phyloP scores from a whole-genome alignment of 2,329 filamentous ascomycete species.

The Keithomyces neogunnii region DNA sequence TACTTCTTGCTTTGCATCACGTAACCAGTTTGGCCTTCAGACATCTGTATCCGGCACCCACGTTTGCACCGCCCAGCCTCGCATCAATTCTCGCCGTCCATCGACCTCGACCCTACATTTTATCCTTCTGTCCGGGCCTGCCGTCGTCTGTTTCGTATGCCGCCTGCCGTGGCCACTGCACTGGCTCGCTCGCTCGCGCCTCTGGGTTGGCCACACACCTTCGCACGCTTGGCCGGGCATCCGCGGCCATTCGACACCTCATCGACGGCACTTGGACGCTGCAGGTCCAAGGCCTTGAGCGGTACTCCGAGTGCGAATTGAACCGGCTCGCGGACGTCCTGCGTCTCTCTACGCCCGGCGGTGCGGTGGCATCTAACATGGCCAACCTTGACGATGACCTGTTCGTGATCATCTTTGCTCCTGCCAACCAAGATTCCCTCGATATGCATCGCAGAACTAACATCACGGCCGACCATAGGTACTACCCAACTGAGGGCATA shows the following conservation, averaged over 20 bases:
- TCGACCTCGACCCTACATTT: not conserved
- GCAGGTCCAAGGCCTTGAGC: not conserved
- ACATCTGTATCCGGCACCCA: not conserved
- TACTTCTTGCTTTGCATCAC: conserved; percentile 1
- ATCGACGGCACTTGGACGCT: not conserved
- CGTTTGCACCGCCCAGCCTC: not conserved
- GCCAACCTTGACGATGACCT: conserved; percentile 45
- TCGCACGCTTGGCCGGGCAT: conserved; percentile 3
- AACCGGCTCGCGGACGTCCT: not conserved
- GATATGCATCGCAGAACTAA: not conserved
- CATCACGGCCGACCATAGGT: conserved; percentile 31
- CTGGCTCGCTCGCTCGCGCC: conserved; percentile 8
- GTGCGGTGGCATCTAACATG: conserved; percentile 28
- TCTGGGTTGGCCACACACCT: conserved; percentile 3
- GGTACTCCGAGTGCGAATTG: not conserved
- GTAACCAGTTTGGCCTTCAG: conserved; percentile 1
- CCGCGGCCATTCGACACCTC: conserved; percentile 1
- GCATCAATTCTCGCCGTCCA: not conserved
- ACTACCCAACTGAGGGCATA: conserved; percentile 57
- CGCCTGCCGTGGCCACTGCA: not conserved
- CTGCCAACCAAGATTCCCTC: not conserved
- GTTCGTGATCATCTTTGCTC: conserved; percentile 25
- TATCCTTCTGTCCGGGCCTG: not conserved
- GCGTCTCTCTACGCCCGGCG: not conserved
- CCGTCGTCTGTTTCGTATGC: conserved; percentile 2